These are phyloP conservation scores for Cenchrus americanus DNA, from an alignment of 176 grass and related monocot genomes.

Conservation along the genomic window DNA sequence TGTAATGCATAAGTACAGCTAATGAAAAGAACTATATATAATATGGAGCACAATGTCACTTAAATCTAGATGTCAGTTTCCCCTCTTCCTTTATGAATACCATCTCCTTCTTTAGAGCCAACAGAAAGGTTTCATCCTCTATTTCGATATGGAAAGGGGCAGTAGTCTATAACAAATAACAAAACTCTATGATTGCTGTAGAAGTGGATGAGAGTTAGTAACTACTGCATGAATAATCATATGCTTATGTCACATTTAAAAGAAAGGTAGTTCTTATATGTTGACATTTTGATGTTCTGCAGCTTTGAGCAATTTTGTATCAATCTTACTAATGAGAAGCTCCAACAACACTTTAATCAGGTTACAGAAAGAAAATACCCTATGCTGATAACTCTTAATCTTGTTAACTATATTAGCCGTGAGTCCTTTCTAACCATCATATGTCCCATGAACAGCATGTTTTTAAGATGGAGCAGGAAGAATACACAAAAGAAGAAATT, in stretches of 20 bases:
- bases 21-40: neutral
- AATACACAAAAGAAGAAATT: slow-evolving; percentile 99
- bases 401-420: neutral
- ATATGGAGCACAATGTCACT: neutral
- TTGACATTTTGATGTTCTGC: slow-evolving; percentile 52
- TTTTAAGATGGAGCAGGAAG: slow-evolving; percentile 99
- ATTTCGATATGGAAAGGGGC: neutral
- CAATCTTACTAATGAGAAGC: slow-evolving; percentile 98
- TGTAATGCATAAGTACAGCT: neutral
- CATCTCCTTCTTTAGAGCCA: neutral
- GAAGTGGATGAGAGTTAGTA: neutral
- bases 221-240: slow-evolving; percentile 37
- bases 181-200: neutral
- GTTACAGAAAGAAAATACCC: slow-evolving; percentile 42
- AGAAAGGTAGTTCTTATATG: slow-evolving; percentile 16
- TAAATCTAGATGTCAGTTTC: neutral
- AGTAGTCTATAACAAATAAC: neutral
- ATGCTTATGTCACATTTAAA: neutral
- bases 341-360: slow-evolving; percentile 99
- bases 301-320: slow-evolving; percentile 99
- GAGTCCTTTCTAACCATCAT: slow-evolving; percentile 30
- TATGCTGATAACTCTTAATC: slow-evolving; percentile 12
- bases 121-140: neutral
- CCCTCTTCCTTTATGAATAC: neutral
- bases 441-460: slow-evolving; percentile 79